These are phyloP conservation scores for Hypholoma sublateritium DNA, from an alignment of 768 basidiomycete genomes.

Conservation along the genomic window DNA sequence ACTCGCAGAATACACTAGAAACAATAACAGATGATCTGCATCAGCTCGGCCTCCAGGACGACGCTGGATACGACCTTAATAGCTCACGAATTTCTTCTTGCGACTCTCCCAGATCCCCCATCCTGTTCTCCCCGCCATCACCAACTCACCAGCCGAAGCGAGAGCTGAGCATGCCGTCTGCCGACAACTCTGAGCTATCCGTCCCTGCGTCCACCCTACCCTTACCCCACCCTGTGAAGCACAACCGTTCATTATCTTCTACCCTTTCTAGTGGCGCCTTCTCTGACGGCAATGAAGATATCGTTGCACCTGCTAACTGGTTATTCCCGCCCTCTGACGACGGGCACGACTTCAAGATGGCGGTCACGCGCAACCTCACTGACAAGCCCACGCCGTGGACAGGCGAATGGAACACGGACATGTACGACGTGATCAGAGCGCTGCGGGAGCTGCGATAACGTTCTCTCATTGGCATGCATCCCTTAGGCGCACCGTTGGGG, in stretches of 20 bases:
- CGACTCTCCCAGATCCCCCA: constrained; percentile 26
- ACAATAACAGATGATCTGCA: constrained; percentile 25
- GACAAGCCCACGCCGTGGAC: constrained; percentile 21
- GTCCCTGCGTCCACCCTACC: constrained; percentile 20
- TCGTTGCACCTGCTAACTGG: constrained; percentile 11
- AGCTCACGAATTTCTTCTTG: constrained; percentile 7
- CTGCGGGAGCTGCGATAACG: constrained; percentile 25
- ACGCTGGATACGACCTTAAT: constrained; percentile 16
- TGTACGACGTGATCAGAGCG: constrained; percentile 26
- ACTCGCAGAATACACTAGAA: constrained; percentile 10
- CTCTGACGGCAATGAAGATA: constrained; percentile 1
- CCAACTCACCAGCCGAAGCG: constrained; percentile 11
- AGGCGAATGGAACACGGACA: constrained; percentile 30
- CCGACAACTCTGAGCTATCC: constrained; percentile 2
- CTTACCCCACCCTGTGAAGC: constrained; percentile 6
- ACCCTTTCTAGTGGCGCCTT: constrained; percentile 2
- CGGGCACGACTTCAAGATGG: constrained; percentile 8
- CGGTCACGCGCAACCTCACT: not conserved
- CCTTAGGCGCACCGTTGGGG: too few relatives aligned
- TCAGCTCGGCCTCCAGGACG: constrained; percentile 19
- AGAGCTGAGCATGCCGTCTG: not conserved
- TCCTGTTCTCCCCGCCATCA: constrained; percentile 28
- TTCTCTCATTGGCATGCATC: too few relatives aligned
- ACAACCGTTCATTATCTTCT: constrained; percentile 15
- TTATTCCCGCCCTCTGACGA: constrained; percentile 11